These are phyloP conservation scores for Choanephora cucurbitarum DNA, from an alignment of 371 early-diverging fungal genomes.

Conservation along the genomic window DNA sequence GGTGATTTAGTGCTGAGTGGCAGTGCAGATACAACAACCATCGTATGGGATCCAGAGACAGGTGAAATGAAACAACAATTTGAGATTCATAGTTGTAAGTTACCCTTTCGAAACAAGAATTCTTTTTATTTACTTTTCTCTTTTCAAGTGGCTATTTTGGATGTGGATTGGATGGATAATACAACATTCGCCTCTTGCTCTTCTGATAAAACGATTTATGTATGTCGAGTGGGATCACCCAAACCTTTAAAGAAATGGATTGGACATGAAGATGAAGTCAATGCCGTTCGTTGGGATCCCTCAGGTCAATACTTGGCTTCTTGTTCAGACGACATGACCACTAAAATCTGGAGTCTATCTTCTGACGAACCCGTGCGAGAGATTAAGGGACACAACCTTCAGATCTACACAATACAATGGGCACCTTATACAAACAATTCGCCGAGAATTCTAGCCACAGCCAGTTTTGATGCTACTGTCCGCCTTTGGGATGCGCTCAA, in stretches of 20 bases:
- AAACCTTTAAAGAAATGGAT: conserved; percentile 70
- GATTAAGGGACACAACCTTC: conserved; percentile 72
- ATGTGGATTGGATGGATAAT: conserved; percentile 94
- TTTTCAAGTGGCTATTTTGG: conserved; percentile 67
- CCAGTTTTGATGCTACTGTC: conserved; percentile 88
- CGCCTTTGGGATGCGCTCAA: conserved; percentile 87
- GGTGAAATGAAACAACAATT: conserved; percentile 82
- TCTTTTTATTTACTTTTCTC: background rate
- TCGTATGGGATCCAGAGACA: conserved; percentile 84
- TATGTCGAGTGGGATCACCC: conserved; percentile 73
- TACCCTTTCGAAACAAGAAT: too few species aligned
- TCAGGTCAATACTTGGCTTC: conserved; percentile 83
- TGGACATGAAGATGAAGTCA: conserved; percentile 89
- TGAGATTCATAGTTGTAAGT: conserved; percentile 70
- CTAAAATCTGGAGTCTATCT: conserved; percentile 61
- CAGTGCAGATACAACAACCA: conserved; percentile 79
- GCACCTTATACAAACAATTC: conserved; percentile 30
- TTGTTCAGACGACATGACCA: conserved; percentile 90
- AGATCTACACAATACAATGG: conserved; percentile 83
- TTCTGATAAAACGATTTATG: conserved; percentile 77
- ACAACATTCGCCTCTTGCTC: conserved; percentile 91
- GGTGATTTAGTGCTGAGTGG: conserved; percentile 83
- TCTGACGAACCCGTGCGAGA: conserved; percentile 54
- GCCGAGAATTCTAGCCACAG: conserved; percentile 70
- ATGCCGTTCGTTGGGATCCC: conserved; percentile 89